These are phyloP conservation scores for Trichoderma lentiforme DNA, from an alignment of 2,329 filamentous ascomycete genomes.

Conservation along the genomic window DNA sequence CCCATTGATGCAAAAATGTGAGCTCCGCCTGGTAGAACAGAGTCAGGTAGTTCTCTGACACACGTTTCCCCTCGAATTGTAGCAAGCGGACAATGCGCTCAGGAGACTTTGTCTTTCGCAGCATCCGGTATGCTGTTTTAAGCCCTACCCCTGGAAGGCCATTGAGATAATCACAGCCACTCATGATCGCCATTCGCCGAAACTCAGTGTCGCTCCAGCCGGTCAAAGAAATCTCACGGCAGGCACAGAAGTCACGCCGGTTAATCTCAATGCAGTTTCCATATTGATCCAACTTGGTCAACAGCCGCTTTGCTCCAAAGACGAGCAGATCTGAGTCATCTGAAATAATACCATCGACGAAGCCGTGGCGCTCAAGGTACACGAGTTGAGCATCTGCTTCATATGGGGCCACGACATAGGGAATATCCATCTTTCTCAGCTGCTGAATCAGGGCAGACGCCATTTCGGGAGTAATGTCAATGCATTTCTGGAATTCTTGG, in stretches of 20 bases:
- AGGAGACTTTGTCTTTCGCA: constrained; percentile 84
- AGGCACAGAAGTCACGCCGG: constrained; percentile 81
- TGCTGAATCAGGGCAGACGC: constrained; percentile 87
- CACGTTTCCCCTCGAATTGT: constrained; percentile 83
- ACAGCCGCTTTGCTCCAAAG: constrained; percentile 83
- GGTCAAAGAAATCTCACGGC: constrained; percentile 80
- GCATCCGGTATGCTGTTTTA: constrained; percentile 87
- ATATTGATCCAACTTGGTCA: constrained; percentile 93
- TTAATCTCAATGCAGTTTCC: constrained; percentile 92
- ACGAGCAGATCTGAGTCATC: constrained; percentile 96
- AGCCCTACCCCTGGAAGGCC: constrained; percentile 82
- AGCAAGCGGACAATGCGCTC: constrained; percentile 79
- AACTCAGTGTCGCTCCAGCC: constrained; percentile 94
- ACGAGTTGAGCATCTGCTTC: constrained; percentile 97
- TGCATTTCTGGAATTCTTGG: constrained; percentile 85
- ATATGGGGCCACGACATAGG: constrained; percentile 93
- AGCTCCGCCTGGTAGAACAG: constrained; percentile 82
- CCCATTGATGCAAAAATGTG: constrained; percentile 91
- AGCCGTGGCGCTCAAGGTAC: constrained; percentile 82
- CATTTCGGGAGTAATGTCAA: constrained; percentile 96
- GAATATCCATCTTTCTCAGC: constrained; percentile 72
- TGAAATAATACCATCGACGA: constrained; percentile 84
- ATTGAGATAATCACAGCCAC: constrained; percentile 92
- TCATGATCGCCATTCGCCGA: constrained; percentile 91
- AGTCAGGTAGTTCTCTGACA: constrained; percentile 78